Conservation (phyloP, 2,329 filamentous ascomycete species). For the Neofusicoccum parvum region DNA sequence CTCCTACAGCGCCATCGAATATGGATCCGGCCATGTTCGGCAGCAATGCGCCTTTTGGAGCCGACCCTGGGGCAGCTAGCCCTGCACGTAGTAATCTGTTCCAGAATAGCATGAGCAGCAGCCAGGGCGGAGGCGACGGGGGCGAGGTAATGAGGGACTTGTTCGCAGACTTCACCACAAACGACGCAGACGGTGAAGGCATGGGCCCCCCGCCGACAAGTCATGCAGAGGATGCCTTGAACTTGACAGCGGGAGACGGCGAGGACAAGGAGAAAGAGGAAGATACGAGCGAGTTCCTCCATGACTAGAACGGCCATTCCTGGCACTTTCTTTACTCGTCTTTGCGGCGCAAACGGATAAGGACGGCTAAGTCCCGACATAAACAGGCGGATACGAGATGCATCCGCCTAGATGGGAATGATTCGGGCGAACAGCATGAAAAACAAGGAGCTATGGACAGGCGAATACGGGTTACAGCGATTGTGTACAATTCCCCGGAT, state of each 20-base stretch:
- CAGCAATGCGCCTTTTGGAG: conserved; percentile 27
- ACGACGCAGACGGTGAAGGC: conserved; percentile 17
- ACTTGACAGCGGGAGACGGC: conserved; percentile 37
- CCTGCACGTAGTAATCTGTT: conserved; percentile 38
- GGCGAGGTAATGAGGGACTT: conserved; percentile 13
- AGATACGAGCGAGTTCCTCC: conserved; percentile 12
- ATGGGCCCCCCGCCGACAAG: conserved; percentile 24
- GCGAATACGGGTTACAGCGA: conserved; percentile 1
- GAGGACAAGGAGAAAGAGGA: conserved; percentile 16
- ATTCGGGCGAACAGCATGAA: not conserved
- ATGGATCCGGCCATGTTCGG: conserved; percentile 43
- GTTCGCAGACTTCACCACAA: conserved; percentile 21
- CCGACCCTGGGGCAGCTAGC: conserved; percentile 30
- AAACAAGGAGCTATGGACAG: conserved; percentile 12
- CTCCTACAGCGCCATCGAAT: conserved; percentile 9
- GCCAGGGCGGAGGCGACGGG: conserved; percentile 26
- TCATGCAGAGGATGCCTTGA: conserved; percentile 41
- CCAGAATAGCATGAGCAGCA: conserved; percentile 37
- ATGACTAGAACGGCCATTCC: not conserved
- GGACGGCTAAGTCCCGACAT: not conserved
- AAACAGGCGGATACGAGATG: not conserved
- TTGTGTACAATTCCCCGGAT: conserved; percentile 10
- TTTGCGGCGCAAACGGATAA: conserved; percentile 18
- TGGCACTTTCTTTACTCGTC: conserved; percentile 1
- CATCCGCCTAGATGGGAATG: not conserved